Percentiles rank a stretch among this genome's conserved stretches.
Evolutionary conservation across 73 alveolate species (phyloP).

Genomic region (Uronychia setigera): DNA sequence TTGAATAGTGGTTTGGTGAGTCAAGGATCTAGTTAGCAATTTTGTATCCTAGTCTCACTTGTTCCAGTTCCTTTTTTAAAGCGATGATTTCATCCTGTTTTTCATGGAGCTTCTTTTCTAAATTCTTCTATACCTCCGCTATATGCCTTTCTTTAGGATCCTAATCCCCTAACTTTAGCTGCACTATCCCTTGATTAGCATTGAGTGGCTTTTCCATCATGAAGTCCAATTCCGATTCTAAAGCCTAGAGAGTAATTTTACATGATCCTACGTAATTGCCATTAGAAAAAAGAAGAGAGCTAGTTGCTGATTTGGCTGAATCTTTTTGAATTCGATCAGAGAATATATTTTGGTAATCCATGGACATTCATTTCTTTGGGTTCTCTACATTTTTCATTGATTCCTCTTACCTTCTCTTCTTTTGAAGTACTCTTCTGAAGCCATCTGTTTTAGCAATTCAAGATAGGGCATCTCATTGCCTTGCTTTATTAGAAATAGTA

Average conservation of each 20-base stretch:
- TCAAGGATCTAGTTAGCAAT: conserved; percentile 6
- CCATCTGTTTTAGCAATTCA: neutral
- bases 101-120: neutral
- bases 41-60: conserved; percentile 1
- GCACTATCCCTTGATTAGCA: too few relatives aligned
- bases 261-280: too few relatives aligned
- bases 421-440: neutral
- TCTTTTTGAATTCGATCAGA: neutral
- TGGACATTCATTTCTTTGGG: too few relatives aligned
- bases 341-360: too few relatives aligned
- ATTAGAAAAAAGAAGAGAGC: neutral
- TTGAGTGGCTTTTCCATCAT: too few relatives aligned
- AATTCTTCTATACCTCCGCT: neutral
- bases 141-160: too few relatives aligned
- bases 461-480: neutral
- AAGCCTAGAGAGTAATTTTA: too few relatives aligned
- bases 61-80: neutral
- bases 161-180: too few relatives aligned
- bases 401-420: neutral
- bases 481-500: neutral
- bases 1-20: conserved; percentile 6
- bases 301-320: neutral
- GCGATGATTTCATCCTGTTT: neutral
- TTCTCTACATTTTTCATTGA: too few relatives aligned
- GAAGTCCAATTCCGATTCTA: too few relatives aligned